These are phyloP conservation scores for Trichoderma orchidacearum DNA, from an alignment of 495 filamentous ascomycete genomes.

Conservation along the genomic window DNA sequence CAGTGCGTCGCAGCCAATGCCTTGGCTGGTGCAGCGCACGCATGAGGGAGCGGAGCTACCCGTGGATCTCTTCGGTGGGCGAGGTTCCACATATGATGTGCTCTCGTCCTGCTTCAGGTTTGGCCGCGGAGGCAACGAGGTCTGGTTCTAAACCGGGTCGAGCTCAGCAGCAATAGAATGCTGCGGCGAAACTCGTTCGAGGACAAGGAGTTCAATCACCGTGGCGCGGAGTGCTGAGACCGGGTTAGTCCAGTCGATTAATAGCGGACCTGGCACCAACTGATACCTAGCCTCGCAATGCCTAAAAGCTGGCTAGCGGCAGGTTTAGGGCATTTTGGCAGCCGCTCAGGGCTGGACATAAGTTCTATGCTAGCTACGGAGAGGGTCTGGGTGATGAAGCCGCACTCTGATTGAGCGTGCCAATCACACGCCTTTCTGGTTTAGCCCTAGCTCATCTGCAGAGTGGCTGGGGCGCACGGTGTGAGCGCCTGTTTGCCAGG, in stretches of 20 bases:
- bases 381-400: no score
- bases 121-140: neutral
- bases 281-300: neutral
- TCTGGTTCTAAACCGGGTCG: no score
- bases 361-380: neutral
- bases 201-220: neutral
- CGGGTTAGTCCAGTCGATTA: neutral
- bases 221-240: neutral
- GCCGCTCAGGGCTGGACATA: neutral
- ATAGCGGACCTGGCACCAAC: neutral
- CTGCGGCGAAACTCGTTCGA: neutral
- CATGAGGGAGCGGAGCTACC: neutral
- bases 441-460: neutral
- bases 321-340: neutral
- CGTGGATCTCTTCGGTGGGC: neutral
- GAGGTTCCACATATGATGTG: neutral
- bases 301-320: neutral
- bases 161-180: no score
- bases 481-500: neutral
- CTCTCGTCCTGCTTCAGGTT: neutral
- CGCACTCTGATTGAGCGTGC: neutral
- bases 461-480: neutral
- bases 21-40: neutral
- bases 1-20: neutral
- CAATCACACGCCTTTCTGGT: neutral